These are phyloP conservation scores for Xylariales sp. DNA, from an alignment of 2,329 filamentous ascomycete species.

Conservation along the genomic window DNA sequence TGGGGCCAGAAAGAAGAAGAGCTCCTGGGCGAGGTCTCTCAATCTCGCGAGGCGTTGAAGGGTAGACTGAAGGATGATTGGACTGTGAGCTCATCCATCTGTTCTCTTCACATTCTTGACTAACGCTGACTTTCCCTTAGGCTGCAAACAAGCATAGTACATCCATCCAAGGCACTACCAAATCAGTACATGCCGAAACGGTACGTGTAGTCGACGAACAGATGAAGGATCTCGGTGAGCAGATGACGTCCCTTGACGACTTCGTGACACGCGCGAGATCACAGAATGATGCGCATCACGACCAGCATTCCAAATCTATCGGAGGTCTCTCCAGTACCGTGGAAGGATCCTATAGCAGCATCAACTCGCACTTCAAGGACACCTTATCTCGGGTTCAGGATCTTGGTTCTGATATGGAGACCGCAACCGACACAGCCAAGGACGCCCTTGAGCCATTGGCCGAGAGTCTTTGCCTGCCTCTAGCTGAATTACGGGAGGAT, in stretches of 20 bases:
- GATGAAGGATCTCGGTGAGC: conserved; percentile 77
- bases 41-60: conserved; percentile 74
- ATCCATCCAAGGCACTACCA: conserved; percentile 78
- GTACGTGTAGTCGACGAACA: conserved; percentile 86
- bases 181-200: conserved; percentile 85
- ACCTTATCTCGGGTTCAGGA: conserved; percentile 64
- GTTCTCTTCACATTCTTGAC: conserved; percentile 11
- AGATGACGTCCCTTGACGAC: conserved; percentile 86
- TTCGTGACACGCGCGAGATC: conserved; percentile 79
- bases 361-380: conserved; percentile 65
- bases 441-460: conserved; percentile 58
- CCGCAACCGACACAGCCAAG: conserved; percentile 53
- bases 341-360: conserved; percentile 66
- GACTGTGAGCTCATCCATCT: conserved; percentile 63
- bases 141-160: conserved; percentile 72
- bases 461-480: conserved; percentile 59
- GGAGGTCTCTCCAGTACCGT: conserved; percentile 61
- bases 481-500: conserved; percentile 66
- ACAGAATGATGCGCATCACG: conserved; percentile 75
- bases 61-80: conserved; percentile 81
- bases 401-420: conserved; percentile 63
- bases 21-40: conserved; percentile 65
- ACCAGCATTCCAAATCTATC: conserved; percentile 64
- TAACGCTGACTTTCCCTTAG: conserved; percentile 30
- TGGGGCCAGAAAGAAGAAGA: conserved; percentile 68